A percentile compares a stretch with the other conserved stretches of the same genome.
Conservation (phyloP, 1,284 basidiomycete genomes). For the Mycosarcoma maydis region DNA sequence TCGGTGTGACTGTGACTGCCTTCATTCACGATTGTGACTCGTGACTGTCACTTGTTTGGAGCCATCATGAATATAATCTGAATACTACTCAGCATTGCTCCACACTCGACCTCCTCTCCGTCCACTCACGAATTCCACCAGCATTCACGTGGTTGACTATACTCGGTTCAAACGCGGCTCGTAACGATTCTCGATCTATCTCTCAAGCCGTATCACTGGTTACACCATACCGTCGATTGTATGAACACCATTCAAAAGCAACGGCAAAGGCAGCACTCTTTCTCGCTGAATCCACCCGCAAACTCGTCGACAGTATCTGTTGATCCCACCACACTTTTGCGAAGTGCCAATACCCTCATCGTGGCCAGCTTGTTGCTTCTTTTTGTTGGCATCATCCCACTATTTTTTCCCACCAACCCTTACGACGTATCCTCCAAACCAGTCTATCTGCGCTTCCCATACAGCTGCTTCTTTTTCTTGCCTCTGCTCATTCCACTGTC, state of each 20-base stretch:
- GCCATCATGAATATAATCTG: background rate
- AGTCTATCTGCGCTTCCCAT: slow-evolving; percentile 43
- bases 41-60: background rate
- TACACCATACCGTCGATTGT: background rate
- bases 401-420: slow-evolving; percentile 6
- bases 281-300: slow-evolving; percentile 16
- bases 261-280: slow-evolving; percentile 22
- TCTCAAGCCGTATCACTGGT: background rate
- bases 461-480: slow-evolving; percentile 51
- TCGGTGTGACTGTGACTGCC: too few relatives aligned
- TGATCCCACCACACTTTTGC: slow-evolving; percentile 6
- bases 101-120: too few relatives aligned
- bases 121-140: background rate
- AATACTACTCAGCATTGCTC: slow-evolving; percentile 2
- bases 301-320: background rate
- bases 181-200: too few relatives aligned
- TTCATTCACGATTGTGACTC: too few relatives aligned
- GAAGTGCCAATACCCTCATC: slow-evolving; percentile 15
- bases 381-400: slow-evolving; percentile 8
- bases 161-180: too few relatives aligned
- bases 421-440: background rate
- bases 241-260: slow-evolving; percentile 15
- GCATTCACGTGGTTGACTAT: too few relatives aligned
- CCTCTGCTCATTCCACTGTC: slow-evolving; percentile 59
- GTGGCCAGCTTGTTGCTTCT: slow-evolving; percentile 27